Evolutionary conservation across 805 yeast species (phyloP).

Genomic region (Cyberlindnera japonica): DNA sequence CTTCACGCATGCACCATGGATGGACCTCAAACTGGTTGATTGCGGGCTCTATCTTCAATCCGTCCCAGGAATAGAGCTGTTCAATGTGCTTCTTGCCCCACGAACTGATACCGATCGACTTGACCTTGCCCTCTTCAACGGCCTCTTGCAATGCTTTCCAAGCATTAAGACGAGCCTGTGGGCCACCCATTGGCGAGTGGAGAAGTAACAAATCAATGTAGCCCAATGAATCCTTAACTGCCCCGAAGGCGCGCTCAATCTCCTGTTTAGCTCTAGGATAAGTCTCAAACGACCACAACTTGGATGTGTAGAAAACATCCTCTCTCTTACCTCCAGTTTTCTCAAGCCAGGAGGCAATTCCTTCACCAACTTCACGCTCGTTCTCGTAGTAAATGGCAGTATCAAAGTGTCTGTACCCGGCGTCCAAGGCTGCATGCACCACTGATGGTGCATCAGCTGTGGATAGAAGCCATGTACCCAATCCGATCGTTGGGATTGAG

Average conservation of each 20-base stretch:
- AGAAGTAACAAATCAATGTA: constrained; percentile 72
- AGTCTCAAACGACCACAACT: constrained; percentile 55
- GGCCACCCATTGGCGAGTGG: constrained; percentile 58
- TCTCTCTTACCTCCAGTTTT: constrained; percentile 45
- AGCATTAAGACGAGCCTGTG: constrained; percentile 54
- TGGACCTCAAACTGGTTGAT: constrained; percentile 68
- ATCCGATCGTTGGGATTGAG: constrained; percentile 52
- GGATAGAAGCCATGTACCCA: constrained; percentile 51
- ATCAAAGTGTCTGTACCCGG: constrained; percentile 74
- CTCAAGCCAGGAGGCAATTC: constrained; percentile 48
- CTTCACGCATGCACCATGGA: constrained; percentile 44
- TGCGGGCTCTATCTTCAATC: constrained; percentile 54
- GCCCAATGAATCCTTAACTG: constrained; percentile 47
- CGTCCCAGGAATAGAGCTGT: constrained; percentile 59
- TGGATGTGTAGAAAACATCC: constrained; percentile 63
- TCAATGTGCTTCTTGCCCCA: constrained; percentile 62
- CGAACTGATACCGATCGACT: constrained; percentile 75
- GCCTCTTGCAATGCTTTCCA: constrained; percentile 78
- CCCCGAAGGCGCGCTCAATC: constrained; percentile 49
- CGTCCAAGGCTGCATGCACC: constrained; percentile 53
- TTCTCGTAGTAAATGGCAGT: constrained; percentile 67
- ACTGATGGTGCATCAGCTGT: constrained; percentile 35
- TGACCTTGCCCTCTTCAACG: constrained; percentile 55
- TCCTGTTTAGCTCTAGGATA: constrained; percentile 55
- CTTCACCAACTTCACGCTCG: constrained; percentile 58